Conservation (phyloP, 129 eudicot species). For the Artemisia argyi region DNA sequence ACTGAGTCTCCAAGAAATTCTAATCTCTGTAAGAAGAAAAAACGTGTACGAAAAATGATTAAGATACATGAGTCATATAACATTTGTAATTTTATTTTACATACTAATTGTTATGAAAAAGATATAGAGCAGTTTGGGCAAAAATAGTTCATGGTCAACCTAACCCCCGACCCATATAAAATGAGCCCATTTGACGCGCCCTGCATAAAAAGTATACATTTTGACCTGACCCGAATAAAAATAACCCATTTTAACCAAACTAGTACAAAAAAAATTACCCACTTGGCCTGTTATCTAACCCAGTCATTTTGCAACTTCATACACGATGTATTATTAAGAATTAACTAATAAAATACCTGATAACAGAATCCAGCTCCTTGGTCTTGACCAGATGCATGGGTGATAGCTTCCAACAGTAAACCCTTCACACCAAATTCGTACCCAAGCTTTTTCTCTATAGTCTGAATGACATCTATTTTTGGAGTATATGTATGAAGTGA, state of each 20-base stretch:
- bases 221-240: not conserved
- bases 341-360: slow-evolving; percentile 41
- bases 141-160: not conserved
- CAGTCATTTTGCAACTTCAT: no score
- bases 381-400: slow-evolving; percentile 64
- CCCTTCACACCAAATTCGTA: slow-evolving; percentile 65
- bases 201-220: not conserved
- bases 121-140: no score
- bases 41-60: not conserved
- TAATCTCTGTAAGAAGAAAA: slow-evolving; percentile 59
- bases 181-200: no score
- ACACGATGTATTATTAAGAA: not conserved
- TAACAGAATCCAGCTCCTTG: slow-evolving; percentile 59
- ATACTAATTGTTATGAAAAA: no score
- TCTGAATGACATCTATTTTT: slow-evolving; percentile 46
- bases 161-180: not conserved
- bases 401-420: slow-evolving; percentile 80
- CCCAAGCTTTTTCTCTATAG: slow-evolving; percentile 62
- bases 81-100: not conserved
- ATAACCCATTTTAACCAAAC: not conserved
- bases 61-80: not conserved
- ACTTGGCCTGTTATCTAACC: no score
- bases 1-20: slow-evolving; percentile 97
- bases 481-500: slow-evolving; percentile 55
- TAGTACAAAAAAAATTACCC: no score